phyloP scores from a whole-genome alignment of 306 rosid species.

The Calophaca sinica region DNA sequence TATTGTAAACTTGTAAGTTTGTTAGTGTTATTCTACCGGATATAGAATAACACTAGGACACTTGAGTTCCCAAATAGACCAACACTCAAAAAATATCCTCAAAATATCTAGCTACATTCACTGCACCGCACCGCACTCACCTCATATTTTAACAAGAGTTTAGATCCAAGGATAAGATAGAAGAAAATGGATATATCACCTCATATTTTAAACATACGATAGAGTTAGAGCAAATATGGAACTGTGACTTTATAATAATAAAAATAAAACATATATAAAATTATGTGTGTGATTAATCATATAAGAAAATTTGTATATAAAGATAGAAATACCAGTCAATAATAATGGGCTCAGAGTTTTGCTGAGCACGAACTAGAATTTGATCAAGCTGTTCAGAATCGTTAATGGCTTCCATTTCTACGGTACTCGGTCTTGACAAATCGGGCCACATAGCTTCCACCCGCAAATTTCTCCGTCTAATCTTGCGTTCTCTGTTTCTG shows the following conservation, averaged over 20 bases:
- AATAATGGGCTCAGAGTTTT: conserved; percentile 68
- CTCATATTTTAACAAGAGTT: conserved; percentile 2
- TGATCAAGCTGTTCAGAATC: conserved; percentile 78
- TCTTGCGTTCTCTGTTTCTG: conserved; percentile 53
- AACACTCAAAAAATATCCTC: not conserved
- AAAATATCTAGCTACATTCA: conserved; percentile 26
- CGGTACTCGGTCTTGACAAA: conserved; percentile 55
- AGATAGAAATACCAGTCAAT: conserved; percentile 70
- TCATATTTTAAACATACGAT: not conserved
- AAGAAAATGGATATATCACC: not conserved
- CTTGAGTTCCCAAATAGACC: not conserved
- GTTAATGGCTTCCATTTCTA: conserved; percentile 69
- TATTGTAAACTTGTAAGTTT: too few species aligned
- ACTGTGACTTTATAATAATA: not conserved
- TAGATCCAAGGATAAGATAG: conserved; percentile 19
- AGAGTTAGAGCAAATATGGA: too few species aligned
- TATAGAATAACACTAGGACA: not conserved
- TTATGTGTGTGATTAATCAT: not conserved
- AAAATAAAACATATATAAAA: not conserved
- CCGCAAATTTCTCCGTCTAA: conserved; percentile 49
- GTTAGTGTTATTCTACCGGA: too few species aligned
- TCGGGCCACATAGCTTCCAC: conserved; percentile 73
- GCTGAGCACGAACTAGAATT: conserved; percentile 62
- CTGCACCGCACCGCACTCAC: not conserved
- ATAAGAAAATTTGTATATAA: not conserved